phyloP scores from a whole-genome alignment of 192 early-diverging fungal species.

The Coemansia sp. region DNA sequence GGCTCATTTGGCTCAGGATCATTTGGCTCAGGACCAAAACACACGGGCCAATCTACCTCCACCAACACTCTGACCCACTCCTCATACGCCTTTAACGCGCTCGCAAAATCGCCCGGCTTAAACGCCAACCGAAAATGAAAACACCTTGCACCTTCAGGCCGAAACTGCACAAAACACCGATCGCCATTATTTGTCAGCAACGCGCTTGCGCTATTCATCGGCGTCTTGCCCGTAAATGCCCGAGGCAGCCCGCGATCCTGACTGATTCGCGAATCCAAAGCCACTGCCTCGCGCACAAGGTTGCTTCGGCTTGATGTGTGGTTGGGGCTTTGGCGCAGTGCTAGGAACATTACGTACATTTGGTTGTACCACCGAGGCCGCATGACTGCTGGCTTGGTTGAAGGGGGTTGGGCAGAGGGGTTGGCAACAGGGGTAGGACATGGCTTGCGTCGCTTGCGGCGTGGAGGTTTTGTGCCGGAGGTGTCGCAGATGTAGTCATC shows the following conservation, averaged over 20 bases:
- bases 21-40: slow-evolving; percentile 64
- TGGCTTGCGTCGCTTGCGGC: slow-evolving; percentile 25
- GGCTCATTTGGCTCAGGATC: not conserved
- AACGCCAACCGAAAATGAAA: slow-evolving; percentile 80
- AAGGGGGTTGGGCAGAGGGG: not conserved
- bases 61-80: slow-evolving; percentile 72
- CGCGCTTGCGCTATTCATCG: slow-evolving; percentile 74
- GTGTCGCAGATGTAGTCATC: slow-evolving; percentile 43
- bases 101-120: slow-evolving; percentile 75
- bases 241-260: slow-evolving; percentile 69
- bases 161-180: slow-evolving; percentile 70
- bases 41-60: slow-evolving; percentile 78
- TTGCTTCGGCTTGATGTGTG: slow-evolving; percentile 69
- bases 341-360: slow-evolving; percentile 80
- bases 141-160: slow-evolving; percentile 64
- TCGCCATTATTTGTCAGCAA: slow-evolving; percentile 77
- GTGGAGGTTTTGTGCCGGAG: not conserved
- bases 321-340: slow-evolving; percentile 68
- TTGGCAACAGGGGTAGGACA: not conserved
- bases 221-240: slow-evolving; percentile 87
- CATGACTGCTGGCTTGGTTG: slow-evolving; percentile 1
- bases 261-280: slow-evolving; percentile 76
- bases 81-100: slow-evolving; percentile 66
- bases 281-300: slow-evolving; percentile 72
- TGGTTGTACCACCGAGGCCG: slow-evolving; percentile 90